phyloP scores from a whole-genome alignment of 257 asterid species.

The Forsythia suspensa region DNA sequence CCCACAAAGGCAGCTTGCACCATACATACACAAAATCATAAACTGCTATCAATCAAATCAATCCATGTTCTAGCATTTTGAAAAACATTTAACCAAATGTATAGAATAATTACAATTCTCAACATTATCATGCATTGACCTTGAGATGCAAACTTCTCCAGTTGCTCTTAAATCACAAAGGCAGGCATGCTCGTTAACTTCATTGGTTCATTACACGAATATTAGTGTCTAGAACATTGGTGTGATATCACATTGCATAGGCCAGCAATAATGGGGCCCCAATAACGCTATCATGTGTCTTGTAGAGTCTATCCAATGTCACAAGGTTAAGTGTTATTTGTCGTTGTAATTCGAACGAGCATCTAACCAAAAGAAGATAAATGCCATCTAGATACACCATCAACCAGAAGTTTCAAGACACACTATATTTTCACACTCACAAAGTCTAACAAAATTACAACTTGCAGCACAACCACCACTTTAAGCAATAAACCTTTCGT shows the following conservation, averaged over 20 bases:
- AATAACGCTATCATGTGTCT: background rate
- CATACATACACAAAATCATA: background rate
- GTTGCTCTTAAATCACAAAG: background rate
- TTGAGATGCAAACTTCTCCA: background rate
- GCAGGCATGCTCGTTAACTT: background rate
- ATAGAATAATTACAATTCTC: background rate
- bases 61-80: background rate
- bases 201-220: background rate
- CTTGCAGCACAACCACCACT: background rate
- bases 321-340: background rate
- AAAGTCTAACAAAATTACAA: background rate
- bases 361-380: background rate
- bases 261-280: background rate
- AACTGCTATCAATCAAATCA: background rate
- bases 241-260: background rate
- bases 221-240: background rate
- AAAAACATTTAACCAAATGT: background rate
- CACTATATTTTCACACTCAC: background rate
- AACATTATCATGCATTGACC: background rate
- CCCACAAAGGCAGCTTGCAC: background rate
- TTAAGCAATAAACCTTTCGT: background rate
- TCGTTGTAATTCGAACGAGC: background rate
- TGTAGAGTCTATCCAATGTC: background rate
- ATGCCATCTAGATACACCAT: background rate
- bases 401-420: background rate